These are phyloP conservation scores for Angomonas deanei DNA, from an alignment of 208 protist genomes.

Conservation along the genomic window DNA sequence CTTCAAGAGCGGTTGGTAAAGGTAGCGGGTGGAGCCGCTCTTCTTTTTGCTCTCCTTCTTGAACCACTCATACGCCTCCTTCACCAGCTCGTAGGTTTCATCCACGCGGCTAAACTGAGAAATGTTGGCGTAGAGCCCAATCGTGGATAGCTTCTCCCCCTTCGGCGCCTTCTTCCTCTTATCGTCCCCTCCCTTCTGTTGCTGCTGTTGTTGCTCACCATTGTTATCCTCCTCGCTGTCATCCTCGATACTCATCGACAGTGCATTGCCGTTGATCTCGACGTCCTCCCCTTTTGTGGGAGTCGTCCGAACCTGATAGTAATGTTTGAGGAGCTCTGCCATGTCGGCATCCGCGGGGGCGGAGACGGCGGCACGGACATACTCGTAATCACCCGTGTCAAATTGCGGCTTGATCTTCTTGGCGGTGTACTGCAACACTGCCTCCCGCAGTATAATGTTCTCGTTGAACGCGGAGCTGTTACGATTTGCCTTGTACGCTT, in stretches of 20 bases:
- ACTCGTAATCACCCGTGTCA: conserved; percentile 36
- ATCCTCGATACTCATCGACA: too few relatives aligned
- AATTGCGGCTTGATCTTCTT: conserved; percentile 36
- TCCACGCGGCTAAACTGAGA: conserved; percentile 12
- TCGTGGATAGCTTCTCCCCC: conserved; percentile 7
- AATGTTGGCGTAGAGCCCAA: conserved; percentile 5
- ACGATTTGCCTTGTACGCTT: conserved; percentile 1
- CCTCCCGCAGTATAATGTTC: conserved; percentile 40
- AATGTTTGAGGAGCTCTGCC: neutral
- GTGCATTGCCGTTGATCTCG: too few relatives aligned
- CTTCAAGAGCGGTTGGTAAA: conserved; percentile 54
- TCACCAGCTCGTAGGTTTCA: conserved; percentile 8
- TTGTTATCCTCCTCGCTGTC: conserved; percentile 15
- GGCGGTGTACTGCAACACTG: conserved; percentile 54
- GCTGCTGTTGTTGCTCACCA: too few relatives aligned
- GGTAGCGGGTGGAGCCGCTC: conserved; percentile 36
- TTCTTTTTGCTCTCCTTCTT: conserved; percentile 20
- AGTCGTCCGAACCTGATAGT: too few relatives aligned
- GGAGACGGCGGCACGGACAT: conserved; percentile 2
- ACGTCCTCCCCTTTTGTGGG: too few relatives aligned
- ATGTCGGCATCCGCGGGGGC: neutral
- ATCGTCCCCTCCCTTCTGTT: neutral
- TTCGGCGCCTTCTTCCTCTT: neutral
- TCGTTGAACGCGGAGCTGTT: conserved; percentile 15
- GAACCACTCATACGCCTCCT: conserved; percentile 42